Conservation (phyloP, 2,329 filamentous ascomycete species). For the Microsporum canis region DNA sequence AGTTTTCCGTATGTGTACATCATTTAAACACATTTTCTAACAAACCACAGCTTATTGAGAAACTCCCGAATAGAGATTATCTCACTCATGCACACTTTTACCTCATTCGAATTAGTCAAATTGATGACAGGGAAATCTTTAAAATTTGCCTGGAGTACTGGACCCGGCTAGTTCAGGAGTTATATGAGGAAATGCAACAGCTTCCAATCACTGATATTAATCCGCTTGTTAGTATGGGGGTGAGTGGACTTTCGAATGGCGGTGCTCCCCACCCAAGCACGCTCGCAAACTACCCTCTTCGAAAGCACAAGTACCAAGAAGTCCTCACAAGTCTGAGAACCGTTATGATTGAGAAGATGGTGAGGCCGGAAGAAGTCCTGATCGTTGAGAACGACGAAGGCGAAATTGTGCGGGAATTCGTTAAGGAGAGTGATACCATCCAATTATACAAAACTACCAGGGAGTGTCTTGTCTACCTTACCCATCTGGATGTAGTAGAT, state of each 20-base stretch:
- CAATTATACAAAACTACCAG: slow-evolving; percentile 98
- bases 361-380: slow-evolving; percentile 89
- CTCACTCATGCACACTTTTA: slow-evolving; percentile 96
- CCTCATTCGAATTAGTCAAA: slow-evolving; percentile 94
- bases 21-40: slow-evolving; percentile 15
- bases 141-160: slow-evolving; percentile 99
- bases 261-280: slow-evolving; percentile 75
- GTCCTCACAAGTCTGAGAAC: slow-evolving; percentile 86
- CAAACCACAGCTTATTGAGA: slow-evolving; percentile 65
- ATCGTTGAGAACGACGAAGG: slow-evolving; percentile 99
- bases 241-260: slow-evolving; percentile 58
- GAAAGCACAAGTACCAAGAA: slow-evolving; percentile 96
- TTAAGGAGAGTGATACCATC: slow-evolving; percentile 98
- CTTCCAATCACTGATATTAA: slow-evolving; percentile 89
- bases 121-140: slow-evolving; percentile 97
- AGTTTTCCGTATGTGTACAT: slow-evolving; percentile 20
- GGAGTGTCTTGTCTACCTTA: slow-evolving; percentile 93
- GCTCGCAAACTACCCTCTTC: slow-evolving; percentile 80
- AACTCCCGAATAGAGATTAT: slow-evolving; percentile 87
- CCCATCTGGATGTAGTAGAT: slow-evolving; percentile 91
- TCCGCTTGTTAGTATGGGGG: slow-evolving; percentile 69
- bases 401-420: slow-evolving; percentile 96
- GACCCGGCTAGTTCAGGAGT: slow-evolving; percentile 94
- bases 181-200: slow-evolving; percentile 98
- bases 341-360: slow-evolving; percentile 99